Percentiles rank a stretch among this genome's conserved stretches.
Evolutionary conservation across 805 yeast genomes (phyloP).

Genomic region (Candida palmyrensis): DNA sequence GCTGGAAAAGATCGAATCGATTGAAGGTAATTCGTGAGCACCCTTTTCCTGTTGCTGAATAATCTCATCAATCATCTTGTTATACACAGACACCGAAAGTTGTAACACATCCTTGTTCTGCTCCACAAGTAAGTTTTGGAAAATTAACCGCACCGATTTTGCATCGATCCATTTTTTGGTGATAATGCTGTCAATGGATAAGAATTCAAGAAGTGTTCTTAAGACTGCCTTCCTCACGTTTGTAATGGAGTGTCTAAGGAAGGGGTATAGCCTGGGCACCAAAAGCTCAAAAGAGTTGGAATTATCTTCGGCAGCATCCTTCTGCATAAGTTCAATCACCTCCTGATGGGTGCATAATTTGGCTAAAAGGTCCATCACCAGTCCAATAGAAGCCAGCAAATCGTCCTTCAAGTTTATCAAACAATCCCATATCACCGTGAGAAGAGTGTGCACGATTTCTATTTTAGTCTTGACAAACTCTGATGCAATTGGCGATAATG

Average conservation of each 20-base stretch:
- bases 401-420: conserved; percentile 84
- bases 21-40: conserved; percentile 24
- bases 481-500: conserved; percentile 83
- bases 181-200: conserved; percentile 48
- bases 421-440: conserved; percentile 85
- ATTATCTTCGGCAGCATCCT: conserved; percentile 42
- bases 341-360: conserved; percentile 77
- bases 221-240: conserved; percentile 88
- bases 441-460: conserved; percentile 42
- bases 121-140: conserved; percentile 85
- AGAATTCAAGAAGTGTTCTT: conserved; percentile 72
- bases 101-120: conserved; percentile 71
- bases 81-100: conserved; percentile 60
- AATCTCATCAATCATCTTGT: conserved; percentile 47
- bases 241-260: conserved; percentile 87
- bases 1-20: conserved; percentile 45
- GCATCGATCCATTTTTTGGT: conserved; percentile 74
- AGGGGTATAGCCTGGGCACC: conserved; percentile 91
- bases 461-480: conserved; percentile 70
- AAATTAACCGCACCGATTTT: conserved; percentile 65
- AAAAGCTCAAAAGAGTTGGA: conserved; percentile 60
- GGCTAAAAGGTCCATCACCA: conserved; percentile 90
- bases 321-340: conserved; percentile 68
- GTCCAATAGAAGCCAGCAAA: conserved; percentile 89
- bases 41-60: conserved; percentile 13